Base-by-base conservation (phyloP, 495 filamentous ascomycete species). In the Penicillium coprophilum region DNA sequence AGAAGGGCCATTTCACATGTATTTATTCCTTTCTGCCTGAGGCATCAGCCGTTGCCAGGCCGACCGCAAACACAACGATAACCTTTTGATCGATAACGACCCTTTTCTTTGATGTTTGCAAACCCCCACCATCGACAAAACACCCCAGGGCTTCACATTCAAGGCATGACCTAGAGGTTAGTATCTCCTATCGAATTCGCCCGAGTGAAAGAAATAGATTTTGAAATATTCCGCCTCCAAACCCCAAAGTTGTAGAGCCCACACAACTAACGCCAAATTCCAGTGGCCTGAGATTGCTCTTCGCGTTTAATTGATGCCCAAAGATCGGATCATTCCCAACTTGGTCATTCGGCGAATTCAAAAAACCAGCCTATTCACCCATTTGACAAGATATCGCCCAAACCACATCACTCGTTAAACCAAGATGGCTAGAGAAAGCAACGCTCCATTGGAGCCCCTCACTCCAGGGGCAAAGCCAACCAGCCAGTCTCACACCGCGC, bases 401-500 rank as follows among this genome's bases (percentile, higher is more conserved):
- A 36, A 24, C 28, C 31, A 31, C 45, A 34, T 17, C 36, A 20
- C 39, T 32, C 21, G 7, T 46, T 36, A 13, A 46, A 30, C 15
- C 44, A 57, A n/a, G 8, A 78, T 78, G 75, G 75, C 74, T 4
- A 68, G 67, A 61, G 75, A 78, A 72, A 75, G 72, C 55, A 70
- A 61, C 46, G 70, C 72, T 19, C 73, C 75, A 13, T 53, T 49
- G 23, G 69, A 71, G 32, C 60, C 67, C n/a, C 55, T 65, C 32
- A 74, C 71, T 24, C 72, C 73, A 3, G 49, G 31, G 36, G 59
- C 59, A 31, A 69, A 61, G 30, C 65, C 67, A 24, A 64, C 68
- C 24, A 64, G 69, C 28, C 62, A 71, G n/a, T 46, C 62, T 21
- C 64, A 59, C 24, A 46, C 66, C 21, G 45, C 66, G 9, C 38